phyloP scores from a whole-genome alignment of 257 asterid genomes.

The Rehmannia glutinosa region DNA sequence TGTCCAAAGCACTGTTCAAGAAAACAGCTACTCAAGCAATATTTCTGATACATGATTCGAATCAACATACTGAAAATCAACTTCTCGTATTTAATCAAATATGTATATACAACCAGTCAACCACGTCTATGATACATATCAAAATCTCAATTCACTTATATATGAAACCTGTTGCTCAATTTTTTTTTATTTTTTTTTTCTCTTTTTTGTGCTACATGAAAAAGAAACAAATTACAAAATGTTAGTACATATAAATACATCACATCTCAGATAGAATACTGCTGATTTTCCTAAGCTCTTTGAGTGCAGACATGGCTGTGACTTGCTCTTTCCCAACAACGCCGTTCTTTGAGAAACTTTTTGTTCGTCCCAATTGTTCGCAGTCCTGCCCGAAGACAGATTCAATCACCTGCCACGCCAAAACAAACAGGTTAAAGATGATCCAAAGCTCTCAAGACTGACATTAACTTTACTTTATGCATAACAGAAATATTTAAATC shows the following conservation, averaged over 20 bases:
- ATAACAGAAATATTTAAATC: not conserved
- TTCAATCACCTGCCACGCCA: slow-evolving; percentile 63
- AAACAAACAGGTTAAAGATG: slow-evolving; percentile 5
- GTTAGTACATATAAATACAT: slow-evolving; percentile 28
- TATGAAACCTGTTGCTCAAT: too few relatives aligned
- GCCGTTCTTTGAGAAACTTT: slow-evolving; percentile 40
- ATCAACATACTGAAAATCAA: too few relatives aligned
- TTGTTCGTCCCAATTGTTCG: slow-evolving; percentile 33
- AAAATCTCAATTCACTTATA: too few relatives aligned
- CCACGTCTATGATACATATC: too few relatives aligned
- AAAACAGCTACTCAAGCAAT: too few relatives aligned
- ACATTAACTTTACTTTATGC: too few relatives aligned
- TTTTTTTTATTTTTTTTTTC: too few relatives aligned
- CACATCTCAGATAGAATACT: slow-evolving; percentile 73
- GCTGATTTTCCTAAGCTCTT: slow-evolving; percentile 89
- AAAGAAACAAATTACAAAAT: slow-evolving; percentile 16
- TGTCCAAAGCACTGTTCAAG: too few relatives aligned
- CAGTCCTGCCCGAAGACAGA: slow-evolving; percentile 67
- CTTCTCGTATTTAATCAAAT: too few relatives aligned
- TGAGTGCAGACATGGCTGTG: slow-evolving; percentile 72
- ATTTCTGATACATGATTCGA: too few relatives aligned
- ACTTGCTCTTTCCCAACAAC: slow-evolving; percentile 63
- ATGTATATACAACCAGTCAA: too few relatives aligned
- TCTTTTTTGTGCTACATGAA: slow-evolving; percentile 9
- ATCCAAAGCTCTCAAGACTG: not conserved